These are phyloP conservation scores for Geotrichum australiense DNA, from an alignment of 1,139 yeast genomes.

Conservation along the genomic window DNA sequence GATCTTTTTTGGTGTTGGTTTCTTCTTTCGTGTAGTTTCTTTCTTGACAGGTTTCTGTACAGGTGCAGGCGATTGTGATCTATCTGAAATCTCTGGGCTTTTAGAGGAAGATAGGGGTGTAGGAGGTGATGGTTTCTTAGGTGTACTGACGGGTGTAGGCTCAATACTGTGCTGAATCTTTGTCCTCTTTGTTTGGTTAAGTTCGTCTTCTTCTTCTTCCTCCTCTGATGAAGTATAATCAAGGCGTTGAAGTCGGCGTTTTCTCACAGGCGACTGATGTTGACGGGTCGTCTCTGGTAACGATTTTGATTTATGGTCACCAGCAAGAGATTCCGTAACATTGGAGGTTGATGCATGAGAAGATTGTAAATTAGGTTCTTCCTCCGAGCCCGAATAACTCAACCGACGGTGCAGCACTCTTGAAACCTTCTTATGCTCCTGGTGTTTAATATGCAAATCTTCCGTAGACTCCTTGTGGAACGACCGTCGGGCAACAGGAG, in stretches of 20 bases:
- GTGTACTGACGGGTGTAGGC: neutral
- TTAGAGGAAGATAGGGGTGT: neutral
- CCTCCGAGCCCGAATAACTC: conserved; percentile 48
- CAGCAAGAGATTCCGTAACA: no score
- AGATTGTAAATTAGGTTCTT: conserved; percentile 41
- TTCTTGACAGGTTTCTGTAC: neutral
- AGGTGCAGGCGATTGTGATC: neutral
- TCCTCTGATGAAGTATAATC: conserved; percentile 27
- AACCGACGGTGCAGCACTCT: conserved; percentile 73
- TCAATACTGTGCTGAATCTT: neutral
- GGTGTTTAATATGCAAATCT: no score
- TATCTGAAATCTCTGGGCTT: neutral
- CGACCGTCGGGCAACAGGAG: no score
- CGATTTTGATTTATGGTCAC: no score
- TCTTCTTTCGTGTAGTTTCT: conserved; percentile 10
- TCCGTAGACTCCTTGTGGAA: no score
- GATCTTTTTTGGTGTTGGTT: conserved; percentile 1
- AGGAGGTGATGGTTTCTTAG: conserved; percentile 3
- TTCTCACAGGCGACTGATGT: no score
- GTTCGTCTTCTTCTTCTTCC: conserved; percentile 21
- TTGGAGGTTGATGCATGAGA: no score
- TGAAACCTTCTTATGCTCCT: no score
- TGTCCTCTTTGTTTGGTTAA: neutral
- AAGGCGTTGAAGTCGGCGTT: conserved; percentile 11
- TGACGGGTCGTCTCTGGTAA: no score